phyloP scores from a whole-genome alignment of 306 rosid species.

The Delonix regia region DNA sequence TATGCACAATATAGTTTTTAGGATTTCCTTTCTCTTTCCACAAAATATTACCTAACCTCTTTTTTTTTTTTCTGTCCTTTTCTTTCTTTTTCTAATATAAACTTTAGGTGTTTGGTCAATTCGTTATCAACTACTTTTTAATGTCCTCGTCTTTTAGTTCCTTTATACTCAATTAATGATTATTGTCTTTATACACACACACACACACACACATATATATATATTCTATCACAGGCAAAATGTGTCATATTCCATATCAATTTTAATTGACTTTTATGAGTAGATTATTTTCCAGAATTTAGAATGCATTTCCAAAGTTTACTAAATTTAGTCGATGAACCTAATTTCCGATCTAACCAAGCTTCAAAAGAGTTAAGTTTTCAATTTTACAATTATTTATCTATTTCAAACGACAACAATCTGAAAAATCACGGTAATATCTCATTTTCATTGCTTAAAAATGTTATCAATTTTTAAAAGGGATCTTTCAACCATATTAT shows the following conservation, averaged over 20 bases:
- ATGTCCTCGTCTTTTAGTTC: not conserved
- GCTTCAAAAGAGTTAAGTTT: not conserved
- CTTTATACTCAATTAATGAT: not conserved
- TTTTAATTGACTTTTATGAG: not conserved
- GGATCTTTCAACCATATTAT: not conserved
- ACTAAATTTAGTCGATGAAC: not conserved
- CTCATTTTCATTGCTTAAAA: not conserved
- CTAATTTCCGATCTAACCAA: not conserved
- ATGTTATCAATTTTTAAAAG: not conserved
- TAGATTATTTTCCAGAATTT: not conserved
- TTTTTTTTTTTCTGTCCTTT: not conserved
- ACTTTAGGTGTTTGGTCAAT: conserved; percentile 6
- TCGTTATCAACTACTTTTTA: not conserved
- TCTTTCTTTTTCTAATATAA: not conserved
- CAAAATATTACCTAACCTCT: not conserved
- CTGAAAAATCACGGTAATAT: not conserved
- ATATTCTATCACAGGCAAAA: not conserved
- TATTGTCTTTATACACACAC: too few species aligned
- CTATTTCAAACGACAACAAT: not conserved
- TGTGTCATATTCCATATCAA: not conserved
- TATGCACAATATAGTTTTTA: not conserved
- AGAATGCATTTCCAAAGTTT: not conserved
- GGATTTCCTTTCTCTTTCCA: not conserved
- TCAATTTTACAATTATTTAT: not conserved
- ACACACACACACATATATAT: too few species aligned